These are phyloP conservation scores for Asparagopsis taxiformis DNA, from an alignment of 31 red algal species.

Conservation along the genomic window DNA sequence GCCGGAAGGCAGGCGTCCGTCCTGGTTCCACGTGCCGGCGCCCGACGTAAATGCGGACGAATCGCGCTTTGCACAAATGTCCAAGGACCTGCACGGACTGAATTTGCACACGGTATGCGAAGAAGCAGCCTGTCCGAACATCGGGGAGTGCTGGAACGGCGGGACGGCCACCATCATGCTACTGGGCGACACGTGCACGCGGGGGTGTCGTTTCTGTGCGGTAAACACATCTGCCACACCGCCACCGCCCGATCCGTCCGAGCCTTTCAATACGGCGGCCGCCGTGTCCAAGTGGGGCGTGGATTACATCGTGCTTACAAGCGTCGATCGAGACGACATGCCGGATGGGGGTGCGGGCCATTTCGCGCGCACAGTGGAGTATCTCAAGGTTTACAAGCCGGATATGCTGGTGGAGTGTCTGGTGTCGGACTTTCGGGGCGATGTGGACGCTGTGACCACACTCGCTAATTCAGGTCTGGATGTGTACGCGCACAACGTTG, in stretches of 20 bases:
- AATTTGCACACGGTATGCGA: slow-evolving; percentile 94
- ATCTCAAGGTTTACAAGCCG: slow-evolving; percentile 58
- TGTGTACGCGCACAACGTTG: slow-evolving; percentile 96
- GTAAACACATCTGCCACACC: slow-evolving; percentile 73
- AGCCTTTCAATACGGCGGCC: slow-evolving; percentile 88
- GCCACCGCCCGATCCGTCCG: slow-evolving; percentile 63
- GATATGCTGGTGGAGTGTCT: slow-evolving; percentile 87
- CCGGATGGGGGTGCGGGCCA: slow-evolving; percentile 91
- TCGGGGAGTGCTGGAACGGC: slow-evolving; percentile 95
- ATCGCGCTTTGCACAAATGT: slow-evolving; percentile 36
- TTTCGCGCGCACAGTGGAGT: slow-evolving; percentile 80
- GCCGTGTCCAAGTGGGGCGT: slow-evolving; percentile 84
- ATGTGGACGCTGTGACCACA: slow-evolving; percentile 43
- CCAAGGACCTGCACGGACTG: slow-evolving; percentile 16
- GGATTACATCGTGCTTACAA: slow-evolving; percentile 93
- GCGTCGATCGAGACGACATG: slow-evolving; percentile 96
- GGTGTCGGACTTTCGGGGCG: slow-evolving; percentile 88
- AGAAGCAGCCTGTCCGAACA: slow-evolving; percentile 96
- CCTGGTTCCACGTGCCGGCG: slow-evolving; percentile 78
- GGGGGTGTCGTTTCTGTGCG: slow-evolving; percentile 95
- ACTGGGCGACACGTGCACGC: slow-evolving; percentile 94
- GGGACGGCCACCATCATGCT: slow-evolving; percentile 97
- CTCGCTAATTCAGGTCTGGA: slow-evolving; percentile 81
- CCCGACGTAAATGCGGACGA: slow-evolving; percentile 19
- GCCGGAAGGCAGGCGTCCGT: slow-evolving; percentile 49